phyloP scores from a whole-genome alignment of 2,329 filamentous ascomycete genomes.

The Teratosphaeria epicoccoides region DNA sequence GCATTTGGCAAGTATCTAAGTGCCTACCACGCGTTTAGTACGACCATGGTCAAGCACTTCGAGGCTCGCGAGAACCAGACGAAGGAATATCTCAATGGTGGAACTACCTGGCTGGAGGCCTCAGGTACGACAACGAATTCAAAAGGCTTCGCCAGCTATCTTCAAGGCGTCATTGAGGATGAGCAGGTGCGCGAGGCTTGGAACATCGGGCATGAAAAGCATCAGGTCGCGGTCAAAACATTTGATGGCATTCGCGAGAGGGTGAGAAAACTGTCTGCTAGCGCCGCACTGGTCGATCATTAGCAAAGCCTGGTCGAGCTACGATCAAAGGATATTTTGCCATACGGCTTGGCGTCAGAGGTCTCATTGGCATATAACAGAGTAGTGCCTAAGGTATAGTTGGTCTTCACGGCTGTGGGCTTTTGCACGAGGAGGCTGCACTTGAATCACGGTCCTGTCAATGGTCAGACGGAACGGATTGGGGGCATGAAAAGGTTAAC shows the following conservation, averaged over 20 bases:
- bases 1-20: slow-evolving; percentile 46
- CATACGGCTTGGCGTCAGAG: too few species aligned
- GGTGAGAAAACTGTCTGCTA: slow-evolving; percentile 22
- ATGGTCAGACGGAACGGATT: background rate
- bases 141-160: slow-evolving; percentile 47
- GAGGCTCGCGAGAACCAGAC: slow-evolving; percentile 34
- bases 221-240: slow-evolving; percentile 48
- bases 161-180: slow-evolving; percentile 53
- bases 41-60: slow-evolving; percentile 47
- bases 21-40: slow-evolving; percentile 47
- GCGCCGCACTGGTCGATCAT: slow-evolving; percentile 14
- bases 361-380: too few species aligned
- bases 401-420: background rate
- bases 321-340: too few species aligned
- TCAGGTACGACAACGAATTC: slow-evolving; percentile 34
- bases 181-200: slow-evolving; percentile 52
- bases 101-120: slow-evolving; percentile 42
- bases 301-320: background rate
- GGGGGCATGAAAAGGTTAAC: background rate
- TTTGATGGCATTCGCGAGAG: slow-evolving; percentile 42
- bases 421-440: too few species aligned
- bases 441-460: too few species aligned
- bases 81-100: slow-evolving; percentile 22
- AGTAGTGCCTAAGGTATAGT: background rate
- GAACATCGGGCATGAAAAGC: slow-evolving; percentile 48